Base-by-base conservation (phyloP, 192 early-diverging fungal species). In the Dispira parvispora region DNA sequence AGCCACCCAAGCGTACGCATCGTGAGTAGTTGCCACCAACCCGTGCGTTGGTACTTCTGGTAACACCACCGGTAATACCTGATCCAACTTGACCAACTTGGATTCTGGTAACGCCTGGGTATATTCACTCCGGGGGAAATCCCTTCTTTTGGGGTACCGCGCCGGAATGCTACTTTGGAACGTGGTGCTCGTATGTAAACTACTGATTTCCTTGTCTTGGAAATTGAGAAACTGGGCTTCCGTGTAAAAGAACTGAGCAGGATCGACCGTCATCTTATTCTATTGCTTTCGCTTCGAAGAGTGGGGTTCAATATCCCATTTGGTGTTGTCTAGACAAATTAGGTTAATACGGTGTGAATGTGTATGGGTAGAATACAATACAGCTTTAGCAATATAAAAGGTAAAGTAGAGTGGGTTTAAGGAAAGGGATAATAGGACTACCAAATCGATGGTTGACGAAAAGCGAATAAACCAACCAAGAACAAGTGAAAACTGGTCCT, bases 201-300 rank as follows among this genome's bases (percentile, higher is more conserved):
- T 50, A 23, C 18, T 50, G 18, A 20, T 50, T 50, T 50, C 47
- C 47, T 50, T 50, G 47, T 50, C 47, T 23, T 50, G 18, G 47
- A 50, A 50, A 50, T 4, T 1, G 18, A 23, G 4, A 23, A 20
- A 50, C 4, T 50, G 47, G 16, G 47, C 21, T 23, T 50, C 47
- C 16, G 18, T 50, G 47, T 50, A 50, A 16, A 50, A 20, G 21
- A 50, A 50, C 18, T 16, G 18, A 16, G 47, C 21, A 8, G 16
- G 16, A 23, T 50, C 47, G 47, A 8, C 9, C 3, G 47, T 50
- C 47, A 50, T 50, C 18, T 3, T 50, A 38, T 38, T 38, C 32
- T 38, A 38, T 1, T 38, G 32, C n/a, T n/a, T n/a, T n/a, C n/a
- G n/a, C n/a, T n/a, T n/a, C n/a, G n/a, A n/a, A n/a, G n/a, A n/a